A percentile compares a stretch with the other conserved stretches of the same genome.
Conservation (phyloP, 2,329 filamentous ascomycete species). For the Epichloe elymi region DNA sequence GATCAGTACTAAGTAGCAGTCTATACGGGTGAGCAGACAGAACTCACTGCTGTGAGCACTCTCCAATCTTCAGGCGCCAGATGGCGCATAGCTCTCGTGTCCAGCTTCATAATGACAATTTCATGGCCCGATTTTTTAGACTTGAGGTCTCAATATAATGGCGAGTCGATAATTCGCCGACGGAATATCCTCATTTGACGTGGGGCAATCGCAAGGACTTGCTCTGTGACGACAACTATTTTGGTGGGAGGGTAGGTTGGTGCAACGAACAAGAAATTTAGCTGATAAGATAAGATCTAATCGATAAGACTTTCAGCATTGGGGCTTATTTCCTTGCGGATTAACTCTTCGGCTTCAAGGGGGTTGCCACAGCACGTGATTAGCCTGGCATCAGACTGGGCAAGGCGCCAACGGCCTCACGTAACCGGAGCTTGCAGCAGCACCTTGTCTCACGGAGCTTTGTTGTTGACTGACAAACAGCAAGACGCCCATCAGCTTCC, state of each 20-base stretch:
- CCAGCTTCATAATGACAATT: conserved; percentile 65
- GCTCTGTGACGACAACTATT: conserved; percentile 8
- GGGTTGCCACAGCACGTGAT: conserved; percentile 17
- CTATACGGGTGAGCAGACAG: conserved; percentile 4
- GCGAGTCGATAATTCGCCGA: background rate
- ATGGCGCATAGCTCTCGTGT: conserved; percentile 87
- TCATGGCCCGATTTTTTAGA: background rate
- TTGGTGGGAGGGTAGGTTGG: conserved; percentile 10
- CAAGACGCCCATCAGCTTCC: conserved; percentile 13
- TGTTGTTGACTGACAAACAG: conserved; percentile 15
- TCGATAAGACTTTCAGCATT: conserved; percentile 13
- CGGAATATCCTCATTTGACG: background rate
- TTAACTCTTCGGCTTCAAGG: conserved; percentile 6
- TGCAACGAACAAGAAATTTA: conserved; percentile 14
- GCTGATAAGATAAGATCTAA: conserved; percentile 19
- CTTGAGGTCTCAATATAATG: background rate
- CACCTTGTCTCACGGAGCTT: conserved; percentile 17
- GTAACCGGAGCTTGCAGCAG: conserved; percentile 27
- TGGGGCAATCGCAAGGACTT: background rate
- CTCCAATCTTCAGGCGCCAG: conserved; percentile 88
- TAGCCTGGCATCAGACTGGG: conserved; percentile 12
- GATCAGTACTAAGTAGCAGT: background rate
- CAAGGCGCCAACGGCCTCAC: conserved; percentile 33
- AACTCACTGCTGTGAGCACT: conserved; percentile 74
- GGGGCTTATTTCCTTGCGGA: background rate